Evolutionary conservation across 225 moss, liverwort and hornwort genomes (phyloP).

Genomic region (Antitrichia curtipendula): DNA sequence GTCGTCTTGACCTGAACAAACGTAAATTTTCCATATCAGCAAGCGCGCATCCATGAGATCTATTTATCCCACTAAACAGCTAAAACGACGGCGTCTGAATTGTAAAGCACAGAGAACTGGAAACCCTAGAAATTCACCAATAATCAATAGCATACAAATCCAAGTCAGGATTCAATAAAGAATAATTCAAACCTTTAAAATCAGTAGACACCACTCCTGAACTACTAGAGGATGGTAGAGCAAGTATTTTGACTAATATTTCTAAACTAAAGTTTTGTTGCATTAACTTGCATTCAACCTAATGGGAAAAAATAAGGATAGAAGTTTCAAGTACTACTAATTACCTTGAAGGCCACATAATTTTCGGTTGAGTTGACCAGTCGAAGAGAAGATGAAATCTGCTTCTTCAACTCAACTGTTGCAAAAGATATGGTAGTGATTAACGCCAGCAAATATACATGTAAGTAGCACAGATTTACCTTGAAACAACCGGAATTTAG

Average conservation of each 20-base stretch:
- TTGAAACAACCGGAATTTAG: not conserved
- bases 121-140: not conserved
- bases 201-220: not conserved
- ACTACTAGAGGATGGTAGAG: not conserved
- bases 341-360: conserved; percentile 87
- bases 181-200: not conserved
- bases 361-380: conserved; percentile 71
- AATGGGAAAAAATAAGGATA: not conserved
- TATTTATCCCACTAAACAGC: not conserved
- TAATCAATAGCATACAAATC: not conserved
- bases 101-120: not conserved
- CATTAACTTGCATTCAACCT: not conserved
- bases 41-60: not conserved
- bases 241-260: not conserved
- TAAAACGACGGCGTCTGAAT: not conserved
- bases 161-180: not conserved
- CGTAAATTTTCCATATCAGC: not conserved
- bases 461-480: not conserved
- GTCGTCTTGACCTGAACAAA: conserved; percentile 80
- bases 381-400: conserved; percentile 83
- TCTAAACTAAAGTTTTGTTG: not conserved
- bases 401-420: conserved; percentile 98
- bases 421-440: not conserved
- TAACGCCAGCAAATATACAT: not conserved
- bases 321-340: not conserved